A percentile compares a stretch with the other conserved stretches of the same genome.
Conservation (phyloP, 768 basidiomycete species). For the Strobilomyces dryophilus region DNA sequence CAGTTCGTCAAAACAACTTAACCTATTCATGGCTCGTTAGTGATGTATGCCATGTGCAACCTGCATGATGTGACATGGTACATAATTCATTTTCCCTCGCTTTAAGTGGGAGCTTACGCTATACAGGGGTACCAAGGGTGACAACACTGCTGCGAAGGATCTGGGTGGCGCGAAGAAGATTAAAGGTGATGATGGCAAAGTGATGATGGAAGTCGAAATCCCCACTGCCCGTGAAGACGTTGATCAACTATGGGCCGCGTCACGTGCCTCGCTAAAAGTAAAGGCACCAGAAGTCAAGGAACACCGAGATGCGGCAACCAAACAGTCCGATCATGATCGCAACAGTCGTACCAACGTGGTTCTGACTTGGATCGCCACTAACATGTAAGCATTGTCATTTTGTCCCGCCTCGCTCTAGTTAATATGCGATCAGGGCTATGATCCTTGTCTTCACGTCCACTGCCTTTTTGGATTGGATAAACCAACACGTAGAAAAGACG, state of each 20-base stretch:
- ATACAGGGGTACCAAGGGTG: constrained; percentile 83
- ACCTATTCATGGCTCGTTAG: constrained; percentile 23
- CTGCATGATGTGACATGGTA: constrained; percentile 80
- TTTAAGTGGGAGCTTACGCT: constrained; percentile 2
- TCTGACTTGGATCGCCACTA: constrained; percentile 77
- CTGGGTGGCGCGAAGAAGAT: constrained; percentile 89
- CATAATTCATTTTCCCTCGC: constrained; percentile 1
- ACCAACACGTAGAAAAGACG: constrained; percentile 46
- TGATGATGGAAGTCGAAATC: constrained; percentile 81
- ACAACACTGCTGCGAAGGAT: constrained; percentile 84
- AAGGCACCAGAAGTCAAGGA: constrained; percentile 72
- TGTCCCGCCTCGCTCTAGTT: not conserved
- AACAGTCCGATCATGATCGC: constrained; percentile 83
- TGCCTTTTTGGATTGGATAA: constrained; percentile 73
- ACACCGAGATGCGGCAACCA: constrained; percentile 82
- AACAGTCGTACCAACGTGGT: constrained; percentile 85
- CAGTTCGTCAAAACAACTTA: not conserved
- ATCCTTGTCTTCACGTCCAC: constrained; percentile 72
- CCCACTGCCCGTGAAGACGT: constrained; percentile 83
- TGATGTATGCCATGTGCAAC: constrained; percentile 96
- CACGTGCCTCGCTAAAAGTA: constrained; percentile 61
- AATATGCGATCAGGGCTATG: constrained; percentile 45
- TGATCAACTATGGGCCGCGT: constrained; percentile 81
- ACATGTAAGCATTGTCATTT: constrained; percentile 54
- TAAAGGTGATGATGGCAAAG: constrained; percentile 79